Conservation (phyloP, 2,329 filamentous ascomycete genomes). For the Trichophyton benhamiae region DNA sequence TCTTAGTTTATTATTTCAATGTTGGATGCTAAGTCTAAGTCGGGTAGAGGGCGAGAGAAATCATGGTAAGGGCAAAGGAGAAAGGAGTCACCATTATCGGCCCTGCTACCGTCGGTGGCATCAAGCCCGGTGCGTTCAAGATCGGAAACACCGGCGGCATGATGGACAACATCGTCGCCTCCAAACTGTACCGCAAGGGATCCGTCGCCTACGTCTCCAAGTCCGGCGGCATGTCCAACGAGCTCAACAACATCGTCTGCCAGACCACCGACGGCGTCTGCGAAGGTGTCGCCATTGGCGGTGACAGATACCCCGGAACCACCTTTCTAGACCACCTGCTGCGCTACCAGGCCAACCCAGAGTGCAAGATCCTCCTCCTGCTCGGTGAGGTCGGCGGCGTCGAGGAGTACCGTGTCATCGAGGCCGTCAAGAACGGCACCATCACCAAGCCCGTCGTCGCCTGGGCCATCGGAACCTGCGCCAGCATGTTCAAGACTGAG, state of each 20-base stretch:
- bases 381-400: constrained; percentile 98
- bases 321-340: constrained; percentile 99
- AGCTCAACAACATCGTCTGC: constrained; percentile 98
- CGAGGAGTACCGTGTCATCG: constrained; percentile 98
- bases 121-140: constrained; percentile 99
- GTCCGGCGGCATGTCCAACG: constrained; percentile 99
- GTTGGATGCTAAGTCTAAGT: too few relatives aligned
- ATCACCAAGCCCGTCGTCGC: constrained; percentile 99
- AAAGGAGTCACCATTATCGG: constrained; percentile 99
- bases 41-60: constrained; percentile 80
- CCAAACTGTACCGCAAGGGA: constrained; percentile 98
- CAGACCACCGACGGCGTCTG: constrained; percentile 96
- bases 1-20: too few relatives aligned
- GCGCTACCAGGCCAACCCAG: constrained; percentile 88
- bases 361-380: constrained; percentile 92
- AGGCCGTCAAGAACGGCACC: constrained; percentile 83
- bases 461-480: constrained; percentile 98
- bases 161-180: constrained; percentile 99
- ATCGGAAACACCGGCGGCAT: constrained; percentile 99
- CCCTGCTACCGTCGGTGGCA: constrained; percentile 94
- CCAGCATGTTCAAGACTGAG: constrained; percentile 99
- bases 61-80: constrained; percentile 89
- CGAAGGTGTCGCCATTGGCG: constrained; percentile 98
- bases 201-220: constrained; percentile 99
- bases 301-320: constrained; percentile 96